phyloP scores from a whole-genome alignment of 768 basidiomycete species.

The Phaeotremella fagi region DNA sequence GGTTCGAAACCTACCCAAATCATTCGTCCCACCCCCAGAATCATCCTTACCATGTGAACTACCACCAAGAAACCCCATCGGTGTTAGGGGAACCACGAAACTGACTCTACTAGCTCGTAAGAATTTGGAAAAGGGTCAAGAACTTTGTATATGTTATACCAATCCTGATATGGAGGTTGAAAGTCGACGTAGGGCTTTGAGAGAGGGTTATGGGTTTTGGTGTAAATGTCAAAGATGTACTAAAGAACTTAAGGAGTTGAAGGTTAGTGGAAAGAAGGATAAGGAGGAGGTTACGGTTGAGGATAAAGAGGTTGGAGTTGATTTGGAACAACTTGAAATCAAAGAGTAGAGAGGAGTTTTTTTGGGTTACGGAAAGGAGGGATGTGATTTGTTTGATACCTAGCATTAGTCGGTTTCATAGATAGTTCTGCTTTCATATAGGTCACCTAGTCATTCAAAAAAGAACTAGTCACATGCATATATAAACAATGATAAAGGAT shows the following conservation, averaged over 20 bases:
- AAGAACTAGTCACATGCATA: too few species aligned
- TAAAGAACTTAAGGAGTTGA: constrained; percentile 52
- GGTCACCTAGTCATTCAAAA: too few species aligned
- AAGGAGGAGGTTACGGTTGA: neutral
- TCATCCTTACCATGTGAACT: constrained; percentile 20
- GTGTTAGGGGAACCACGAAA: constrained; percentile 54
- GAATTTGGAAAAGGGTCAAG: constrained; percentile 65
- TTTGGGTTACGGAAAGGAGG: too few species aligned
- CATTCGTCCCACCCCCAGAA: constrained; percentile 15
- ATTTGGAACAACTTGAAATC: neutral
- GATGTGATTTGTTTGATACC: too few species aligned
- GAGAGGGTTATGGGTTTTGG: constrained; percentile 43
- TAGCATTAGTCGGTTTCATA: too few species aligned
- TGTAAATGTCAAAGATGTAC: constrained; percentile 68
- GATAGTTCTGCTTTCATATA: too few species aligned
- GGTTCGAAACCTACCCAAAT: constrained; percentile 39
- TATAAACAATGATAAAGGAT: too few species aligned
- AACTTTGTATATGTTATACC: constrained; percentile 71
- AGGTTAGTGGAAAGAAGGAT: neutral
- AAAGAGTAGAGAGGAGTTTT: neutral
- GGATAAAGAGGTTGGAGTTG: neutral
- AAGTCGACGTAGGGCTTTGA: constrained; percentile 41
- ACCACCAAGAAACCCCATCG: constrained; percentile 53
- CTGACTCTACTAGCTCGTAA: constrained; percentile 68
- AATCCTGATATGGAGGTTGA: constrained; percentile 53